phyloP scores from a whole-genome alignment of 1,284 basidiomycete genomes.

The Malassezia nana region DNA sequence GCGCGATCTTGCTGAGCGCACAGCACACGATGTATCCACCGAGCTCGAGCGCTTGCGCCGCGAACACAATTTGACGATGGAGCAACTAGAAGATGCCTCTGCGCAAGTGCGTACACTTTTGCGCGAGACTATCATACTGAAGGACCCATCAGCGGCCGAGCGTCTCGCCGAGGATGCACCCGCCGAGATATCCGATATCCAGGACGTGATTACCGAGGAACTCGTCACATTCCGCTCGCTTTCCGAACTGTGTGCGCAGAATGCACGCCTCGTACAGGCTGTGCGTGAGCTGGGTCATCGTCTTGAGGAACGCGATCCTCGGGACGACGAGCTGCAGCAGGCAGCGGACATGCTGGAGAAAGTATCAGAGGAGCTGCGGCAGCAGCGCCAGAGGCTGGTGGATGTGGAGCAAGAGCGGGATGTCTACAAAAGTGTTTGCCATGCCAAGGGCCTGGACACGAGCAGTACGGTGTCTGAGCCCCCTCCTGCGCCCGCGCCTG shows the following conservation, averaged over 20 bases:
- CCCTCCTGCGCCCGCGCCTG: background rate
- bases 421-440: slow-evolving; percentile 65
- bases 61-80: slow-evolving; percentile 63
- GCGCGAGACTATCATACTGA: slow-evolving; percentile 66
- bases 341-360: slow-evolving; percentile 74
- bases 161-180: slow-evolving; percentile 57
- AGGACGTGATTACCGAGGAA: slow-evolving; percentile 70
- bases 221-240: slow-evolving; percentile 80
- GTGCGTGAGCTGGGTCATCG: slow-evolving; percentile 56
- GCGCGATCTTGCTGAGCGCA: slow-evolving; percentile 25
- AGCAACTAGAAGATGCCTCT: slow-evolving; percentile 66
- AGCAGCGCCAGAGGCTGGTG: slow-evolving; percentile 62
- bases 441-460: slow-evolving; percentile 12
- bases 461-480: background rate
- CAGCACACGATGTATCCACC: slow-evolving; percentile 51
- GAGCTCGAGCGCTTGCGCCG: slow-evolving; percentile 53
- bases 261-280: slow-evolving; percentile 73
- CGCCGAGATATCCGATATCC: slow-evolving; percentile 23
- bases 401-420: slow-evolving; percentile 79
- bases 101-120: slow-evolving; percentile 71
- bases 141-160: slow-evolving; percentile 68
- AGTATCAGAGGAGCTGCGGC: slow-evolving; percentile 64
- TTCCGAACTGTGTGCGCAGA: slow-evolving; percentile 72
- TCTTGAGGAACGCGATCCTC: slow-evolving; percentile 48
- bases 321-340: slow-evolving; percentile 66